Percentiles rank a stretch among this genome's conserved stretches.
Evolutionary conservation across 1,284 basidiomycete genomes (phyloP).

Genomic region (Apiotrichum veenhuisii): DNA sequence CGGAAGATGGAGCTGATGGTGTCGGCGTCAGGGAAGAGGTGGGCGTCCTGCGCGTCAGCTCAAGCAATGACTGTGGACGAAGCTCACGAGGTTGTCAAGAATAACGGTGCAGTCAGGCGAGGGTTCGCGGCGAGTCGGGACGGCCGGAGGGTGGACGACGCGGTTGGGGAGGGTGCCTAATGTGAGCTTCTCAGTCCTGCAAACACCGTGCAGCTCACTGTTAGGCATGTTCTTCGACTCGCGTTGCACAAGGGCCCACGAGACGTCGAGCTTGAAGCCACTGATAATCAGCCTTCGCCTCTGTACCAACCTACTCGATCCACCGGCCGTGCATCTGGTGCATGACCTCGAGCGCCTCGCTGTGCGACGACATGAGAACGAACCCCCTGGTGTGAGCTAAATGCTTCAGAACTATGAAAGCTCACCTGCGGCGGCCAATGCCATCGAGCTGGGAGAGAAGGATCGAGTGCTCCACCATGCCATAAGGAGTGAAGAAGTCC

Average conservation of each 20-base stretch:
- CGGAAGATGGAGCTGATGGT: slow-evolving; percentile 34
- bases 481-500: slow-evolving; percentile 30
- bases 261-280: slow-evolving; percentile 41
- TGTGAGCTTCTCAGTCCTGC: slow-evolving; percentile 3
- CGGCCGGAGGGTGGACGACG: slow-evolving; percentile 41
- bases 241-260: slow-evolving; percentile 47
- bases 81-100: slow-evolving; percentile 40
- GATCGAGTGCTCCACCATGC: slow-evolving; percentile 42
- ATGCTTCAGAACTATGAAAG: background rate
- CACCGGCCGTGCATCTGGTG: slow-evolving; percentile 34
- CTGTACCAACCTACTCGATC: slow-evolving; percentile 30
- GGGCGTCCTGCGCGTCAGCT: slow-evolving; percentile 29
- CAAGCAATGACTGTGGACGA: background rate
- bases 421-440: slow-evolving; percentile 35
- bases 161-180: slow-evolving; percentile 32
- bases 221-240: slow-evolving; percentile 30
- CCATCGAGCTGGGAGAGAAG: slow-evolving; percentile 44
- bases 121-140: slow-evolving; percentile 24
- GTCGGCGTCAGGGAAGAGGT: slow-evolving; percentile 31
- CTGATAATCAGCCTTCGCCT: slow-evolving; percentile 20
- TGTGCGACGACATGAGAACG: slow-evolving; percentile 40
- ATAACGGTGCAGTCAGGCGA: slow-evolving; percentile 29
- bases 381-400: slow-evolving; percentile 31
- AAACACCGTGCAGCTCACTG: slow-evolving; percentile 21
- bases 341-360: slow-evolving; percentile 36